Evolutionary conservation across 2,329 filamentous ascomycete species (phyloP), one percentile per base, ranked within the genome.

Genomic region (Tolypocladium capitatum): DNA sequence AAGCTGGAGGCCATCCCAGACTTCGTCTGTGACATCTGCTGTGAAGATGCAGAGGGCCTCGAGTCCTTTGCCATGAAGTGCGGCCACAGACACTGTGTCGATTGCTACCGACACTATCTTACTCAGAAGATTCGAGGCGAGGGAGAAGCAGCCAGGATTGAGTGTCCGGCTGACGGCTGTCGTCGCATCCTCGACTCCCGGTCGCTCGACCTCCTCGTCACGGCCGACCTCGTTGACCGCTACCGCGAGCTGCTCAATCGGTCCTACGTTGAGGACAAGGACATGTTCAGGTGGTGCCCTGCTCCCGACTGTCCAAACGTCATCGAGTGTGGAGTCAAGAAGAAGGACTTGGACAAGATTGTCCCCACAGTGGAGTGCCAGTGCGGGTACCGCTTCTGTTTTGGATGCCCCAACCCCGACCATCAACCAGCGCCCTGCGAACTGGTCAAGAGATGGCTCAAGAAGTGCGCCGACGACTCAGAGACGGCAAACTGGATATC

Each of bases 401-500:
- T 98, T 60, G 92, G 92, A 18, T 98, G 92, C 64, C 84, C 86
- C 9, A 75, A 91, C 31, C 80, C 76, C 52, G 92, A 98, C 59
- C 92, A 98, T 60, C 91, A 95, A 60, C 92, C 92, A 3, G 86
- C 91, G 3, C 91, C 92, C 0, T 98, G 92, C 64, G 76, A 81
- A 27, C 69, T 98, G 46, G 91, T 97, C 46, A 96, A 92, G 74
- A 84, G 79, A 62, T 98, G 92, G 92, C 67, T 98, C 13, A 94
- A 96, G 73, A 98, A 98, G 64, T 98, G 92, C 62, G 92, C 92
- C 49, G 92, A 98, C 63, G 92, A 98, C 61, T 95, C 88, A 0
- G 92, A 98, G 65, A 98, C 92, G 0, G 91, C 92, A 4, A 98
- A 98, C 65, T 98, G 92, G 92, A 98, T 98, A 52, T 96, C 91